phyloP scores from a whole-genome alignment of 768 basidiomycete genomes.

The Boletus edulis region DNA sequence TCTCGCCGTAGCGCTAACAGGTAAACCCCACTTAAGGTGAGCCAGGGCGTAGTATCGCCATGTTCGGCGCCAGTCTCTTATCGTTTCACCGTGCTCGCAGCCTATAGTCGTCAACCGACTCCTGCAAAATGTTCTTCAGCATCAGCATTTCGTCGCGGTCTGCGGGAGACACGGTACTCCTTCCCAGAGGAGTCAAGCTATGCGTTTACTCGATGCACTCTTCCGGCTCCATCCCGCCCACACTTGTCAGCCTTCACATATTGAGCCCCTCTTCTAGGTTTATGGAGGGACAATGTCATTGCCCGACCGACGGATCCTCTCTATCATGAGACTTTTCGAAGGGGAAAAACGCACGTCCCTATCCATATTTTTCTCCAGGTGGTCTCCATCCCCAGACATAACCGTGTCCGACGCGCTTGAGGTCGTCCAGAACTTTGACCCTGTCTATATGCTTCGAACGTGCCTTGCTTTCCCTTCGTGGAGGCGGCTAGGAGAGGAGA shows the following conservation, averaged over 20 bases:
- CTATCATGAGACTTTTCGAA: conserved; percentile 80
- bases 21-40: conserved; percentile 61
- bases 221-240: conserved; percentile 78
- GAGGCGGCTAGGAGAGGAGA: conserved; percentile 47
- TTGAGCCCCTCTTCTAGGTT: conserved; percentile 70
- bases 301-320: conserved; percentile 65
- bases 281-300: conserved; percentile 72
- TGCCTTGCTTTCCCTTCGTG: conserved; percentile 69
- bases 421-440: conserved; percentile 68
- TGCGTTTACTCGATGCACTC: conserved; percentile 57
- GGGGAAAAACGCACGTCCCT: conserved; percentile 62
- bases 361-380: conserved; percentile 57
- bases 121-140: conserved; percentile 73
- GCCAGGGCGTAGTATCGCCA: conserved; percentile 4
- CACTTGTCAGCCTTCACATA: conserved; percentile 81
- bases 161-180: conserved; percentile 28
- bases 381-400: conserved; percentile 52
- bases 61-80: not conserved
- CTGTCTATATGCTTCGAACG: conserved; percentile 64
- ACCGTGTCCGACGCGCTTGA: conserved; percentile 54
- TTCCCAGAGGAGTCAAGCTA: conserved; percentile 43
- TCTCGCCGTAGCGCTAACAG: conserved; percentile 36
- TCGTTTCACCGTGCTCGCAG: conserved; percentile 29
- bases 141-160: conserved; percentile 56
- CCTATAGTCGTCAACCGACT: conserved; percentile 72